Conservation (phyloP, 805 yeast genomes). For the Zygoascus flipseniorum region DNA sequence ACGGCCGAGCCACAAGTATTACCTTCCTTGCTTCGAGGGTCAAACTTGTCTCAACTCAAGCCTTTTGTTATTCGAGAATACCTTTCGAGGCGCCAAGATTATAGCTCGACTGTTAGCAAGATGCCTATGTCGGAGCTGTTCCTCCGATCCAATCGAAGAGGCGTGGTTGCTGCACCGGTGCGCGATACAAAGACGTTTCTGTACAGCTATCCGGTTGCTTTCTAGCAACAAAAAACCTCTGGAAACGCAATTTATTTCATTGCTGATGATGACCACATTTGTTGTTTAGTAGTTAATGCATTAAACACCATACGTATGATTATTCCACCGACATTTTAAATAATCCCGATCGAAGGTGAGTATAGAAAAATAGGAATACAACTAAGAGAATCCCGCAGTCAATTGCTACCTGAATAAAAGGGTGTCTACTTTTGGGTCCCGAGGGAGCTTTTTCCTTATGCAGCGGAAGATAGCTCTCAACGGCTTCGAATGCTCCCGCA, state of each 20-base stretch:
- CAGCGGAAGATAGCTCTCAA: neutral
- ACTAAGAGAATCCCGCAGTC: neutral
- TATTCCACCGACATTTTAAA: neutral
- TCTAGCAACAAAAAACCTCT: neutral
- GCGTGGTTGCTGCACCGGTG: neutral
- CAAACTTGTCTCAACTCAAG: constrained; percentile 49
- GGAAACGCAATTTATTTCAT: too few species aligned
- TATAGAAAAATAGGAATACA: neutral
- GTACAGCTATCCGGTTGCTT: neutral
- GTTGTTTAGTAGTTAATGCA: too few species aligned
- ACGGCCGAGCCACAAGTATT: constrained; percentile 77
- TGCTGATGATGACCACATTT: too few species aligned
- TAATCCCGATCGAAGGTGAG: neutral
- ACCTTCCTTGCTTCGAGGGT: constrained; percentile 71
- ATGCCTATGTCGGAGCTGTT: constrained; percentile 2
- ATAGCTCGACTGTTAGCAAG: constrained; percentile 38
- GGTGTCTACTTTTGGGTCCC: neutral
- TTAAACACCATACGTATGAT: too few species aligned
- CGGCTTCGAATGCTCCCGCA: neutral
- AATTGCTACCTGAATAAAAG: neutral
- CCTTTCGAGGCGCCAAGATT: constrained; percentile 62
- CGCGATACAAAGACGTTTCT: neutral
- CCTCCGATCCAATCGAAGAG: neutral
- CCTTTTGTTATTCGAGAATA: constrained; percentile 48
- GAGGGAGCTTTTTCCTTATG: neutral